phyloP scores from a whole-genome alignment of 2,329 filamentous ascomycete species.

The Cytospora mali region DNA sequence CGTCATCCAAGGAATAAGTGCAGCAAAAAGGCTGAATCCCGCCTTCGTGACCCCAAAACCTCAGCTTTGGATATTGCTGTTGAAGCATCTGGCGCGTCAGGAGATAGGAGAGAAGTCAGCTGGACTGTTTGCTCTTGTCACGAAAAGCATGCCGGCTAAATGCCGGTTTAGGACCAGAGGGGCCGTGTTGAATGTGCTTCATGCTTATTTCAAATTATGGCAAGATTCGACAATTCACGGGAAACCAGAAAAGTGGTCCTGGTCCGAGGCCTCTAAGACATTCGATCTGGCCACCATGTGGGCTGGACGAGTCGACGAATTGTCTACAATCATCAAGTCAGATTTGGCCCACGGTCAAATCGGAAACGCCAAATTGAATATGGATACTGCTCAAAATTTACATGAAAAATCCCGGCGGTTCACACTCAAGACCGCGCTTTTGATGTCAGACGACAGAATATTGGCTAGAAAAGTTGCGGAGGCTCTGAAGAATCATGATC shows the following conservation, averaged over 20 bases:
- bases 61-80: conserved; percentile 12
- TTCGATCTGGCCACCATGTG: conserved; percentile 14
- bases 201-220: conserved; percentile 24
- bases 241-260: conserved; percentile 1
- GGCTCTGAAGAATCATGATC: conserved; percentile 14
- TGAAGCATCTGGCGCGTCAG: conserved; percentile 17
- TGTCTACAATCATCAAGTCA: not conserved
- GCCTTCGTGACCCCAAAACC: conserved; percentile 7
- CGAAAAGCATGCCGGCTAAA: conserved; percentile 12
- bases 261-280: not conserved
- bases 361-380: not conserved
- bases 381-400: conserved; percentile 4
- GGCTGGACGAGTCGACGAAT: conserved; percentile 17
- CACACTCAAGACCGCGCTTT: conserved; percentile 9
- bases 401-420: conserved; percentile 14
- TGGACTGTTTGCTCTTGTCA: conserved; percentile 14
- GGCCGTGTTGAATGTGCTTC: conserved; percentile 18
- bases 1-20: conserved; percentile 11
- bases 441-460: conserved; percentile 20
- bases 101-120: conserved; percentile 6
- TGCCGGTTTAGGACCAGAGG: conserved; percentile 10
- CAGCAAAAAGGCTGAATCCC: not conserved
- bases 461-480: conserved; percentile 10
- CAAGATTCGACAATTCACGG: conserved; percentile 17
- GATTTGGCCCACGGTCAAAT: conserved; percentile 4